These are phyloP conservation scores for Dipteronia sinensis DNA, from an alignment of 345 rosid species.

Conservation along the genomic window DNA sequence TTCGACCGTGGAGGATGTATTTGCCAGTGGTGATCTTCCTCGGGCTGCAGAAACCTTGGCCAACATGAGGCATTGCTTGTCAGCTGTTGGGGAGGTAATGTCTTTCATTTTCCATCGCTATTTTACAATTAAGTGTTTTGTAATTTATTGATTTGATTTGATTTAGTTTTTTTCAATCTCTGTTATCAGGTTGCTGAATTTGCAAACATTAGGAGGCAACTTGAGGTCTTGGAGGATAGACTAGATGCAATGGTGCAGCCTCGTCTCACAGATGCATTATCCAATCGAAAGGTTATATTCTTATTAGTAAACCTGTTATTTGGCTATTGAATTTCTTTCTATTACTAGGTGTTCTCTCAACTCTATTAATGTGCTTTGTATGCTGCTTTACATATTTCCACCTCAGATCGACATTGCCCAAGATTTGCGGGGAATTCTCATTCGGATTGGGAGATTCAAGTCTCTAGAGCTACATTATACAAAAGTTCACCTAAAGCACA, in stretches of 20 bases:
- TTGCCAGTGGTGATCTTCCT: slow-evolving; percentile 97
- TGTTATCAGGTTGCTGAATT: slow-evolving; percentile 88
- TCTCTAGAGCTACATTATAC: slow-evolving; percentile 89
- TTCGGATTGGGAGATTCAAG: slow-evolving; percentile 93
- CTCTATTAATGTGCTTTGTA: background rate
- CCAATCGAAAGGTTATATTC: slow-evolving; percentile 75
- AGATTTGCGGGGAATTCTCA: slow-evolving; percentile 92
- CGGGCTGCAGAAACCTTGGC: slow-evolving; percentile 99
- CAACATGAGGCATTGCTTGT: slow-evolving; percentile 95
- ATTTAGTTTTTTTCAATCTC: background rate
- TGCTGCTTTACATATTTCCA: background rate
- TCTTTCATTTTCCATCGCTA: background rate
- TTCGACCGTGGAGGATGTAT: slow-evolving; percentile 96
- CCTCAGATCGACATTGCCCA: slow-evolving; percentile 83
- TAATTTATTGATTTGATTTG: slow-evolving; percentile 2
- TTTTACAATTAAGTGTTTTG: background rate
- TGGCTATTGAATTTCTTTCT: slow-evolving; percentile 8
- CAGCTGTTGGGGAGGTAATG: slow-evolving; percentile 96
- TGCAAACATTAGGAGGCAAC: slow-evolving; percentile 94
- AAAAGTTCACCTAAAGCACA: slow-evolving; percentile 80
- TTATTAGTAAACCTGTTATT: background rate
- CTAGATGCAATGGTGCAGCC: slow-evolving; percentile 97
- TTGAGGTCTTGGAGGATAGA: slow-evolving; percentile 92
- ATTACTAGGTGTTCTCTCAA: background rate
- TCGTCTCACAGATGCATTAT: slow-evolving; percentile 88